Conservation (phyloP, 495 filamentous ascomycete species). For the Podospora pseudopauciseta region DNA sequence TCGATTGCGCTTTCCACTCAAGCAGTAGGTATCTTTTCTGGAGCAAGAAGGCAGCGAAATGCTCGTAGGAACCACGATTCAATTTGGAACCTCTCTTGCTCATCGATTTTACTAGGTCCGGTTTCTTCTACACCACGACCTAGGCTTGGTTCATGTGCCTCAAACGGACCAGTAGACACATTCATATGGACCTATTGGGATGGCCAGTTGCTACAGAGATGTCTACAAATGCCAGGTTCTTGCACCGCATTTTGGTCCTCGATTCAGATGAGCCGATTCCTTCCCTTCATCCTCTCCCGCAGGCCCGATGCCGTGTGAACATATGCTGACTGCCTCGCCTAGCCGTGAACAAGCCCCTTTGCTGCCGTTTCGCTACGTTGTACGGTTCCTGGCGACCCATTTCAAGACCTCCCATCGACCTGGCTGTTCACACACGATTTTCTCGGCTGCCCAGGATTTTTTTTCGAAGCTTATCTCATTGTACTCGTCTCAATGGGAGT, state of each 20-base stretch:
- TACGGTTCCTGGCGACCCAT: constrained; percentile 8
- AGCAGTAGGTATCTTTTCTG: no score
- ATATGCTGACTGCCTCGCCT: neutral
- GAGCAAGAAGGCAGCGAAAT: no score
- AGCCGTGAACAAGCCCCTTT: neutral
- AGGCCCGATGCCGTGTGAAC: neutral
- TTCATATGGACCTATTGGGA: neutral
- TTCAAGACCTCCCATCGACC: neutral
- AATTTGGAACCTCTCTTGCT: no score
- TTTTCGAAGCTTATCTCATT: neutral
- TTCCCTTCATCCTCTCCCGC: neutral
- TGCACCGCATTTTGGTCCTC: neutral
- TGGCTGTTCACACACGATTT: neutral
- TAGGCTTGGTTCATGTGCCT: no score
- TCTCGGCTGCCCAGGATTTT: neutral
- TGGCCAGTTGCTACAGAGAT: neutral
- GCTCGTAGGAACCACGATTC: no score
- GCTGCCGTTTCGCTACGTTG: constrained; percentile 1
- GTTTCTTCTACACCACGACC: no score
- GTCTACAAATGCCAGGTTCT: neutral
- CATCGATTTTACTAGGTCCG: no score
- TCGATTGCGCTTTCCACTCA: no score
- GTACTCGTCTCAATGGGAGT: no score
- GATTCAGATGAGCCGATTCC: neutral
- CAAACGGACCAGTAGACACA: no score